phyloP scores from a whole-genome alignment of 2,329 filamentous ascomycete species.

The Xylaria multiplex region DNA sequence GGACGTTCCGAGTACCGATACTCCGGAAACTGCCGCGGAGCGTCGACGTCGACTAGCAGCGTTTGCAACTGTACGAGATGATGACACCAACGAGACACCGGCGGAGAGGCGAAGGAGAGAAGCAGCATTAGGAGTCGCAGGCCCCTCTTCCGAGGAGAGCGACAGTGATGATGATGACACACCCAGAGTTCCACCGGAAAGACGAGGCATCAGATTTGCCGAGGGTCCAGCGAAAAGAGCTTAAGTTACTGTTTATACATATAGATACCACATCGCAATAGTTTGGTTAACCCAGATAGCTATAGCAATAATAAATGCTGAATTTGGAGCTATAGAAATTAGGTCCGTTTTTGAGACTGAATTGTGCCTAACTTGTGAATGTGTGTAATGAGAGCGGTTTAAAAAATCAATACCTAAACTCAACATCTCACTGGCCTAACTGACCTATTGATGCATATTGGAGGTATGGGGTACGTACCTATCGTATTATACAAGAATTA shows the following conservation, averaged over 20 bases:
- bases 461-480: no score
- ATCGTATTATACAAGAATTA: no score
- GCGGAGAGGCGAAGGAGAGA: conserved; percentile 79
- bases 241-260: conserved; percentile 22
- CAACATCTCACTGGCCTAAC: no score
- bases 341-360: no score
- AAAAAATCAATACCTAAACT: no score
- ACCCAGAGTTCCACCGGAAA: conserved; percentile 61
- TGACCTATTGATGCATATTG: no score
- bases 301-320: conserved; percentile 25
- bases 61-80: conserved; percentile 56
- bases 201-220: conserved; percentile 70
- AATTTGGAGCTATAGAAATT: conserved; percentile 1
- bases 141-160: conserved; percentile 55
- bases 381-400: no score
- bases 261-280: conserved; percentile 6
- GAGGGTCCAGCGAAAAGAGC: conserved; percentile 53
- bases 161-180: conserved; percentile 68
- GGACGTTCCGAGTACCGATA: conserved; percentile 50
- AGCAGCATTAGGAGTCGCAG: conserved; percentile 73
- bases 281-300: conserved; percentile 8
- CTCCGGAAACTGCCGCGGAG: conserved; percentile 75
- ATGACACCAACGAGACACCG: conserved; percentile 70
- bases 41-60: conserved; percentile 70
- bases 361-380: no score